Base-by-base conservation (phyloP, 371 early-diverging fungal species). In the Encephalitozoon intestinalis region DNA sequence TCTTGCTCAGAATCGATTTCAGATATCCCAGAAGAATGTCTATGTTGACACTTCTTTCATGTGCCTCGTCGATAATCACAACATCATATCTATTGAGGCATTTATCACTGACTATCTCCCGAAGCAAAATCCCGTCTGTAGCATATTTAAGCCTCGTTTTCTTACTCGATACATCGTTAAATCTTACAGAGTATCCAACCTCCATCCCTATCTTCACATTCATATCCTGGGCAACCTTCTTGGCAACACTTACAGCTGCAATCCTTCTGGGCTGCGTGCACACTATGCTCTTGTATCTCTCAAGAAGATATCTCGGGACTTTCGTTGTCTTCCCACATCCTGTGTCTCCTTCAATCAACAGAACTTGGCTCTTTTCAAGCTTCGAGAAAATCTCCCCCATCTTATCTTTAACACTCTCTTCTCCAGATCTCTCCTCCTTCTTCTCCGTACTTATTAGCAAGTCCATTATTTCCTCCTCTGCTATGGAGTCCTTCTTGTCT, bases 291-390 rank as follows among this genome's bases (percentile, higher is more conserved):
- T 95, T 95, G 50, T 76, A 76, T 4, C 46, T 26, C 31, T 58
- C 26, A 11, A 72, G 46, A 6, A 79, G 52, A 51, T 67, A 51
- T 41, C 30, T 67, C 5, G 99, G 98, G 0, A 99, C 90, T 83
- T 96, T 93, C 8, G 99, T 40, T 91, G 96, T 86, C 93, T 97
- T 98, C 67, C 99, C 99, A 41, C 93, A 93, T 39, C 99, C 99
- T 0, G 99, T 99, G 78, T 94, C 94, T 82, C 99, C 99, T 81
- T 92, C 91, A 66, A 97, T 88, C 41, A 95, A 88, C 2, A 90
- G 87, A 7, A 93, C 90, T 7, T 90, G 93, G 77, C 87, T 80
- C 21, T 71, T 63, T 31, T 50, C 34, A 9, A 80, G 25, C 39
- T 64, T 50, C 9, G n/a, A 21, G n/a, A 49, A 40, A 6, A 73